A percentile compares a stretch with the other conserved stretches of the same genome.
Evolutionary conservation across 2,329 filamentous ascomycete species (phyloP).

Genomic region (Epichloe aotearoae): DNA sequence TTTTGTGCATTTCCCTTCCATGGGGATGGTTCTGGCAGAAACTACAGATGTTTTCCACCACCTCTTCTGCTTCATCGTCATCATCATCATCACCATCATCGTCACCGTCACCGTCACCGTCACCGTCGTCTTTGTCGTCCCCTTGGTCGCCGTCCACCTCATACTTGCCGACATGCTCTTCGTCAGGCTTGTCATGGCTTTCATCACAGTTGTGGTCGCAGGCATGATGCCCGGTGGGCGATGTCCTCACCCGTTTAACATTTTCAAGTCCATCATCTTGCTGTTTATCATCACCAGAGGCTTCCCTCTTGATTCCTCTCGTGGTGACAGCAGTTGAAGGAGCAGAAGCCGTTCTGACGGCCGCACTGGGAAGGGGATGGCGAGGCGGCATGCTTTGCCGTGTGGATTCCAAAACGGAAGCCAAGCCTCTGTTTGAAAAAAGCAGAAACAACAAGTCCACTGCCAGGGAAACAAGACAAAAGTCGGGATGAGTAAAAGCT

Average conservation of each 20-base stretch:
- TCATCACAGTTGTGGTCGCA: background rate
- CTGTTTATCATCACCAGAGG: too few relatives aligned
- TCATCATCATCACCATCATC: too few relatives aligned
- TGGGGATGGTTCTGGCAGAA: slow-evolving; percentile 7
- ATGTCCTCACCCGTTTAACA: background rate
- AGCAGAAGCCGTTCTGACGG: background rate
- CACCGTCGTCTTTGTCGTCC: background rate
- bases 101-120: background rate
- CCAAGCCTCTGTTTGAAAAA: too few relatives aligned
- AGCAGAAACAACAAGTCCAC: too few relatives aligned
- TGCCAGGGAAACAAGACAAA: too few relatives aligned
- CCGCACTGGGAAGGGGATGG: background rate
- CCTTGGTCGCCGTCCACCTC: background rate
- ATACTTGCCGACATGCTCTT: too few relatives aligned
- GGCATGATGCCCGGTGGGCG: background rate
- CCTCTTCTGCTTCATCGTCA: background rate
- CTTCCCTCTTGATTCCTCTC: background rate
- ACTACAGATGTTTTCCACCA: slow-evolving; percentile 4
- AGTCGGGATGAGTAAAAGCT: too few relatives aligned
- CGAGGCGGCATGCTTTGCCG: background rate
- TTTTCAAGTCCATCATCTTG: too few relatives aligned
- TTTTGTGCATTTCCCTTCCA: slow-evolving; percentile 2
- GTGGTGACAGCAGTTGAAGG: background rate
- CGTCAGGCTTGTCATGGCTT: too few relatives aligned
- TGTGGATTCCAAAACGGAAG: background rate